phyloP scores from a whole-genome alignment of 768 basidiomycete genomes.

The Melanogaster broomeanus region DNA sequence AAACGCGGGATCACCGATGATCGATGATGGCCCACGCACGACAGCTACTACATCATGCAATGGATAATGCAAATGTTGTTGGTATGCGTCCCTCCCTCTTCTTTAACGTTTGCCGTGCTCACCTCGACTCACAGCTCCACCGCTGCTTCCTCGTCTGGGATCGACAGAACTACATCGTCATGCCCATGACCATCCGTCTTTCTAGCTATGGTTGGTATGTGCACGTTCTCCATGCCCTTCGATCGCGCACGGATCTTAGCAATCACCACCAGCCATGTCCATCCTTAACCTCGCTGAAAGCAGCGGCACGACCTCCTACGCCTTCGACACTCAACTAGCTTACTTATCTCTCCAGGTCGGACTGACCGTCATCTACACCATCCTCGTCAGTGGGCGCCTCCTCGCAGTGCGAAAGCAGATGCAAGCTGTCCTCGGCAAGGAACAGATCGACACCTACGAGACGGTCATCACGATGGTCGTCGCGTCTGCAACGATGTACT shows the following conservation, averaged over 20 bases:
- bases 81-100: slow-evolving; percentile 7
- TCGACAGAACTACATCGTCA: slow-evolving; percentile 11
- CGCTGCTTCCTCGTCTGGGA: slow-evolving; percentile 20
- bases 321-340: slow-evolving; percentile 19
- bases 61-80: slow-evolving; percentile 31
- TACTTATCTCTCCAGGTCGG: slow-evolving; percentile 33
- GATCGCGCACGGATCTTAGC: background rate
- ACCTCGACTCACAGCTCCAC: too few species aligned
- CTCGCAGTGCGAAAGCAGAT: slow-evolving; percentile 12
- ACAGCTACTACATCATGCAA: slow-evolving; percentile 28
- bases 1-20: too few species aligned
- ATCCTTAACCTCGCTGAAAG: slow-evolving; percentile 13
- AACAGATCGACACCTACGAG: slow-evolving; percentile 24
- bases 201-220: slow-evolving; percentile 15
- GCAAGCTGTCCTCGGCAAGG: slow-evolving; percentile 11
- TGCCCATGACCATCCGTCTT: slow-evolving; percentile 14
- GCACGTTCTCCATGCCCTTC: background rate
- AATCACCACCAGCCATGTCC: slow-evolving; percentile 17
- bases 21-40: too few species aligned
- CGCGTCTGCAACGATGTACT: slow-evolving; percentile 36
- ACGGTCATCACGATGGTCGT: slow-evolving; percentile 33
- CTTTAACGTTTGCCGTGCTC: background rate
- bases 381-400: slow-evolving; percentile 22
- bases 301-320: slow-evolving; percentile 13
- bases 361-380: slow-evolving; percentile 31